Evolutionary conservation across 2,329 filamentous ascomycete genomes (phyloP).

Genomic region (Fusarium sp.): DNA sequence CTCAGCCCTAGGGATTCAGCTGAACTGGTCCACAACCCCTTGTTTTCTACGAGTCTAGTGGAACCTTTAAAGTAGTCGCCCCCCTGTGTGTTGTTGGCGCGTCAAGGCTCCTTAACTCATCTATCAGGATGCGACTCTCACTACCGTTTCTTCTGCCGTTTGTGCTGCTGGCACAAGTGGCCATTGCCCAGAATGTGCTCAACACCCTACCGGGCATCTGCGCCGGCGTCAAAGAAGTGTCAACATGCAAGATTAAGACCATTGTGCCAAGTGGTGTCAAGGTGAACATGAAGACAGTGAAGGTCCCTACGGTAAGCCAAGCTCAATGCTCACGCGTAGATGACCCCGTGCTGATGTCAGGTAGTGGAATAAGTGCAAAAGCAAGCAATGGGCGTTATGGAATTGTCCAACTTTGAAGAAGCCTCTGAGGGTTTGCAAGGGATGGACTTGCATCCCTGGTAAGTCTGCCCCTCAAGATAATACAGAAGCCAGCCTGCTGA

Average conservation of each 20-base stretch:
- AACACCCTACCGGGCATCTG: background rate
- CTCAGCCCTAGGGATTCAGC: background rate
- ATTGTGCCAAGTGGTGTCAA: background rate
- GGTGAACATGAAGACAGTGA: background rate
- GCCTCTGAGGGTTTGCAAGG: background rate
- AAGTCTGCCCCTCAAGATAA: rapidly evolving
- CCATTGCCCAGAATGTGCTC: background rate
- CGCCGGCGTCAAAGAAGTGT: background rate
- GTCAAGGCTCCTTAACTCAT: background rate
- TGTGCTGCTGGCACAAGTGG: background rate
- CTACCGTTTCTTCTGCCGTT: background rate
- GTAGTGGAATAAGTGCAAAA: slow-evolving; percentile 4
- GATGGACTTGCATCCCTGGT: background rate
- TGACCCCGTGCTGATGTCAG: background rate
- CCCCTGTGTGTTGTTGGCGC: rapidly evolving
- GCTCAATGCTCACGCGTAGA: background rate
- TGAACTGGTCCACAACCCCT: background rate
- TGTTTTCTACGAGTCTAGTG: background rate
- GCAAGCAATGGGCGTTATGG: background rate
- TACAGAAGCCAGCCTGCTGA: background rate
- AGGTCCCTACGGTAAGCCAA: background rate
- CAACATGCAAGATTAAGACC: background rate
- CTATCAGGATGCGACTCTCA: background rate
- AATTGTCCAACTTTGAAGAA: background rate
- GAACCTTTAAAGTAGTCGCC: background rate